A percentile compares a stretch with the other conserved stretches of the same genome.
Conservation (phyloP, 257 asterid species). For the Knoxia roxburghii region DNA sequence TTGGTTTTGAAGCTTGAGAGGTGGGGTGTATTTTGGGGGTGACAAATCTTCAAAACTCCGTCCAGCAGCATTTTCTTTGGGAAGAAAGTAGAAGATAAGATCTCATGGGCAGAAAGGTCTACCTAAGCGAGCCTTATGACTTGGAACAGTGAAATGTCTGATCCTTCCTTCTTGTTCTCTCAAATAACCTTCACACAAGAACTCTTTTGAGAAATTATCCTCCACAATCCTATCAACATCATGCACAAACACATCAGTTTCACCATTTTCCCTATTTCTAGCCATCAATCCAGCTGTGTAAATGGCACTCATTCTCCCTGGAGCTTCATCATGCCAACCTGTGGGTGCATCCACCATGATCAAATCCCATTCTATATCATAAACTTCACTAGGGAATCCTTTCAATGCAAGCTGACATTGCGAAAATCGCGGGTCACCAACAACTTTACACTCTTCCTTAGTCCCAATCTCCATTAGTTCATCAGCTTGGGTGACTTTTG, state of each 20-base stretch:
- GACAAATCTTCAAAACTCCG: too few species aligned
- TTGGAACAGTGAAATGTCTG: constrained; percentile 72
- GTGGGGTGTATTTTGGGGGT: too few species aligned
- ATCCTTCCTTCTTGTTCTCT: constrained; percentile 60
- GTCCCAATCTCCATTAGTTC: constrained; percentile 47
- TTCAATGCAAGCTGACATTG: constrained; percentile 58
- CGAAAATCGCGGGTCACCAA: constrained; percentile 60
- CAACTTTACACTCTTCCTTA: constrained; percentile 45
- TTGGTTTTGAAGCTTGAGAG: too few species aligned
- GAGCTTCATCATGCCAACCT: constrained; percentile 67
- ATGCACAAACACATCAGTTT: constrained; percentile 80
- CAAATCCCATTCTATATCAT: constrained; percentile 76
- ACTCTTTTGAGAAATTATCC: constrained; percentile 62
- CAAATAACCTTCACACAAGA: constrained; percentile 70
- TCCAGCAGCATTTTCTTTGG: too few species aligned
- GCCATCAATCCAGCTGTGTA: constrained; percentile 83
- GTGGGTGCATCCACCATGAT: constrained; percentile 96
- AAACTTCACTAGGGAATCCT: constrained; percentile 50
- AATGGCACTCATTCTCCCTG: constrained; percentile 83
- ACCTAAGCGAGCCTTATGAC: constrained; percentile 45
- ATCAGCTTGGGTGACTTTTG: constrained; percentile 63
- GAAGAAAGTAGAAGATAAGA: too few species aligned
- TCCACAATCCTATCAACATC: constrained; percentile 76
- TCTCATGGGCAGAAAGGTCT: constrained; percentile 67
- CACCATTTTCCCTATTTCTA: constrained; percentile 58